phyloP scores from a whole-genome alignment of 2,329 filamentous ascomycete genomes.

The Nemania diffusa region DNA sequence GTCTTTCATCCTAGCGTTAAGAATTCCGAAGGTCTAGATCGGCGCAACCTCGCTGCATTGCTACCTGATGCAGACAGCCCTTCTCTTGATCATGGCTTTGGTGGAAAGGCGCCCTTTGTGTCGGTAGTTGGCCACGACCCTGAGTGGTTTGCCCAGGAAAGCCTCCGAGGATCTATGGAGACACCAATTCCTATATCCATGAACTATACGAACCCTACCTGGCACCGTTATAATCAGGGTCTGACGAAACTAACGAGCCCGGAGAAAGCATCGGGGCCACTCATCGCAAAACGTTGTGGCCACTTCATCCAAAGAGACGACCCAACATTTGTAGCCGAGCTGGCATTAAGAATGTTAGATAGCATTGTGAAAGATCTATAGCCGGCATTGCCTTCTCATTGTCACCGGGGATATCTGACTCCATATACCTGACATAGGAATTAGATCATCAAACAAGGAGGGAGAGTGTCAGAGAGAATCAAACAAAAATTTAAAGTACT shows the following conservation, averaged over 20 bases:
- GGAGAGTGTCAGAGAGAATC: neutral
- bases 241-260: constrained; percentile 56
- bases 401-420: neutral
- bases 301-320: constrained; percentile 67
- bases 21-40: constrained; percentile 61
- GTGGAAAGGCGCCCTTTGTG: constrained; percentile 53
- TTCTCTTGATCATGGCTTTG: constrained; percentile 50
- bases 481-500: neutral
- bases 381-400: neutral
- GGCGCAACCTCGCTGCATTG: constrained; percentile 56
- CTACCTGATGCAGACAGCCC: constrained; percentile 58
- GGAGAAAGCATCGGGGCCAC: constrained; percentile 54
- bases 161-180: constrained; percentile 47
- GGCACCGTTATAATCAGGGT: constrained; percentile 64
- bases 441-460: neutral
- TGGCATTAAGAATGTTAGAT: constrained; percentile 36
- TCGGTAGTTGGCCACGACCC: constrained; percentile 65
- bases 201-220: constrained; percentile 63
- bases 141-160: constrained; percentile 62
- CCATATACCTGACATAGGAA: neutral
- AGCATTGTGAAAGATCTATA: constrained; percentile 22
- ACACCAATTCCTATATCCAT: constrained; percentile 55
- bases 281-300: constrained; percentile 60
- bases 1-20: constrained; percentile 62
- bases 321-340: constrained; percentile 56